These are phyloP conservation scores for Albophoma yamanashiensis DNA, from an alignment of 2,329 filamentous ascomycete genomes.

Conservation along the genomic window DNA sequence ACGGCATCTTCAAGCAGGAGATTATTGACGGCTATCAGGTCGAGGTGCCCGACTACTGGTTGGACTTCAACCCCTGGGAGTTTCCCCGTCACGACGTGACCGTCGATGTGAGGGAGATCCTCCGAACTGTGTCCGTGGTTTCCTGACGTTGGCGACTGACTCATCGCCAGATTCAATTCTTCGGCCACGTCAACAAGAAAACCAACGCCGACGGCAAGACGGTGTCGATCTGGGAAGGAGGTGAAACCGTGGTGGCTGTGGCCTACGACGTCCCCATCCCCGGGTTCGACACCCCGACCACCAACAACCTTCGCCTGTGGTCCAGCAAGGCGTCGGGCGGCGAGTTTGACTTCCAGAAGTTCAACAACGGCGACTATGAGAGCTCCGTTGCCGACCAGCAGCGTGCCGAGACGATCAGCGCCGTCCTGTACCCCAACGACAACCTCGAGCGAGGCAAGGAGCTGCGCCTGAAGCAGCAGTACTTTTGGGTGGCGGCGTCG, in stretches of 20 bases:
- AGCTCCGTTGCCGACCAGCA: slow-evolving; percentile 97
- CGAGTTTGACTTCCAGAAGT: slow-evolving; percentile 99
- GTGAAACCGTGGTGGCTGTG: slow-evolving; percentile 83
- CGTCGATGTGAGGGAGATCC: slow-evolving; percentile 55
- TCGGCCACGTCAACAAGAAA: slow-evolving; percentile 70
- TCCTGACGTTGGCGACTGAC: not conserved
- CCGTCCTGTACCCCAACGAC: slow-evolving; percentile 94
- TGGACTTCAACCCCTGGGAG: slow-evolving; percentile 99
- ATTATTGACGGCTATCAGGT: slow-evolving; percentile 97
- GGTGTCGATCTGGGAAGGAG: slow-evolving; percentile 74
- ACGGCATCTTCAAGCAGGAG: slow-evolving; percentile 99
- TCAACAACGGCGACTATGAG: slow-evolving; percentile 97
- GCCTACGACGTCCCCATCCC: slow-evolving; percentile 92
- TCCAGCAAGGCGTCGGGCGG: slow-evolving; percentile 94
- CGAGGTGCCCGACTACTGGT: slow-evolving; percentile 97
- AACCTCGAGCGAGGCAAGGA: slow-evolving; percentile 96
- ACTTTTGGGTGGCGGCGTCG: slow-evolving; percentile 98
- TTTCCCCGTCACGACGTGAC: slow-evolving; percentile 92
- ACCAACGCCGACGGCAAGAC: slow-evolving; percentile 67
- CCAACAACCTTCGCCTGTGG: slow-evolving; percentile 95
- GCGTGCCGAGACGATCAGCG: slow-evolving; percentile 96
- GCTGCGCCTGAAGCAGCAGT: slow-evolving; percentile 95
- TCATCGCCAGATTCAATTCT: slow-evolving; percentile 68
- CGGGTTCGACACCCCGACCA: slow-evolving; percentile 79
- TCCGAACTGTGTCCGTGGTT: not conserved